A percentile compares a stretch with the other conserved stretches of the same genome.
Conservation (phyloP, 106 monocot genomes). For the Dioscorea dumetorum region DNA sequence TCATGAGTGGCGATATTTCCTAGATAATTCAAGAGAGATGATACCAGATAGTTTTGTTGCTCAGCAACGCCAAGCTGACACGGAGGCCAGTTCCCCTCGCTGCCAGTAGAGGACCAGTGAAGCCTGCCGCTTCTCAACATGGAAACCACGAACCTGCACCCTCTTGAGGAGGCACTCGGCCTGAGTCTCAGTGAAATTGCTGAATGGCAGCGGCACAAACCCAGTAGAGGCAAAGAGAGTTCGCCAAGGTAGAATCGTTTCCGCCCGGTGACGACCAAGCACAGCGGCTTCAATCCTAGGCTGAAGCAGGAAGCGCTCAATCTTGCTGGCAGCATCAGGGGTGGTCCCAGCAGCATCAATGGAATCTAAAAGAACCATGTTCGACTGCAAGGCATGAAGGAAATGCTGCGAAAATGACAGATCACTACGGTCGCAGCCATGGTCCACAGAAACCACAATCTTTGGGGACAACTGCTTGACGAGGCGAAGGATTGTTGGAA, state of each 20-base stretch:
- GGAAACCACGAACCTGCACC: constrained; percentile 75
- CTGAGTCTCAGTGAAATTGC: constrained; percentile 87
- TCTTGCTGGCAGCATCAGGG: constrained; percentile 47
- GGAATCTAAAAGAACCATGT: constrained; percentile 62
- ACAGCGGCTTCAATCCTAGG: constrained; percentile 58
- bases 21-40: background rate
- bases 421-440: constrained; percentile 55
- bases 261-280: constrained; percentile 30
- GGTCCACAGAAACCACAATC: constrained; percentile 66
- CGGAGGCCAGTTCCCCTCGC: constrained; percentile 59
- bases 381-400: constrained; percentile 52
- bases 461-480: constrained; percentile 72
- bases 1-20: background rate
- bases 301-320: constrained; percentile 66
- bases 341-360: constrained; percentile 62
- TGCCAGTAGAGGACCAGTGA: constrained; percentile 80
- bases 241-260: constrained; percentile 57
- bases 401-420: constrained; percentile 68
- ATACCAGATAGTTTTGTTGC: constrained; percentile 7
- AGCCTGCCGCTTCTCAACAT: constrained; percentile 65
- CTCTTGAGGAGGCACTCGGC: constrained; percentile 89
- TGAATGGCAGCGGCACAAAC: constrained; percentile 57
- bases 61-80: constrained; percentile 91
- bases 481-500: constrained; percentile 47
- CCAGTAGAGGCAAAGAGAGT: constrained; percentile 42